phyloP scores from a whole-genome alignment of 2,329 filamentous ascomycete genomes.

The Neofusicoccum sp. region DNA sequence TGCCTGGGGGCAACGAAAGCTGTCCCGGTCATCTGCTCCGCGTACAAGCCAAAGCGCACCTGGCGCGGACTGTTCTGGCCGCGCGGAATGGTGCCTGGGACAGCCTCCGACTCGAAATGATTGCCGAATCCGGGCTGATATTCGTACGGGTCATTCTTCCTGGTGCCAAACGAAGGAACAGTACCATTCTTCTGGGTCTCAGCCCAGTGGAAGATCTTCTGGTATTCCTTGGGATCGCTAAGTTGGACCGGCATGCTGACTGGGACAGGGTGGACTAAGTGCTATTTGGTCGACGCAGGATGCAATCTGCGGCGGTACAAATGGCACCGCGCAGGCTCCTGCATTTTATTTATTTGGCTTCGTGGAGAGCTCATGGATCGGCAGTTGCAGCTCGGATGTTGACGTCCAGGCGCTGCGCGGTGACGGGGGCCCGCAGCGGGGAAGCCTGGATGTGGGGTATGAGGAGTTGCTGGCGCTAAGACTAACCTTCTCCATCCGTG shows the following conservation, averaged over 20 bases:
- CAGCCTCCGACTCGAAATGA: slow-evolving; percentile 49
- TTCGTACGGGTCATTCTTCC: slow-evolving; percentile 58
- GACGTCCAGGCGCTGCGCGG: background rate
- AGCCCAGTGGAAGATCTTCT: slow-evolving; percentile 53
- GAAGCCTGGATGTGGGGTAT: slow-evolving; percentile 12
- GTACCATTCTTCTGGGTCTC: slow-evolving; percentile 61
- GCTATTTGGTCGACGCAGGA: background rate
- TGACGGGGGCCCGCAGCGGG: slow-evolving; percentile 3
- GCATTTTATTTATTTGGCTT: background rate
- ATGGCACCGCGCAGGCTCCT: background rate
- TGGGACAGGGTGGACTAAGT: background rate
- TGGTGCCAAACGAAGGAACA: slow-evolving; percentile 57
- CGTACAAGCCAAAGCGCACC: slow-evolving; percentile 41
- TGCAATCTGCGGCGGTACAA: background rate
- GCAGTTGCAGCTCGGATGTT: slow-evolving; percentile 12
- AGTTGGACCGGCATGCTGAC: slow-evolving; percentile 22
- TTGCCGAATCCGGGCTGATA: slow-evolving; percentile 63
- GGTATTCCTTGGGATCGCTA: slow-evolving; percentile 41
- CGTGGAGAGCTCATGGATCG: background rate
- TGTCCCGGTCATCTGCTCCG: slow-evolving; percentile 41
- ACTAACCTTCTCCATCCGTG: background rate
- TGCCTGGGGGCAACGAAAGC: slow-evolving; percentile 40
- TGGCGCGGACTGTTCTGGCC: slow-evolving; percentile 47
- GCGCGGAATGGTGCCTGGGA: slow-evolving; percentile 50
- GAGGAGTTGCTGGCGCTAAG: background rate